Base-by-base conservation (phyloP, 345 rosid species). In the Citrus inodora region DNA sequence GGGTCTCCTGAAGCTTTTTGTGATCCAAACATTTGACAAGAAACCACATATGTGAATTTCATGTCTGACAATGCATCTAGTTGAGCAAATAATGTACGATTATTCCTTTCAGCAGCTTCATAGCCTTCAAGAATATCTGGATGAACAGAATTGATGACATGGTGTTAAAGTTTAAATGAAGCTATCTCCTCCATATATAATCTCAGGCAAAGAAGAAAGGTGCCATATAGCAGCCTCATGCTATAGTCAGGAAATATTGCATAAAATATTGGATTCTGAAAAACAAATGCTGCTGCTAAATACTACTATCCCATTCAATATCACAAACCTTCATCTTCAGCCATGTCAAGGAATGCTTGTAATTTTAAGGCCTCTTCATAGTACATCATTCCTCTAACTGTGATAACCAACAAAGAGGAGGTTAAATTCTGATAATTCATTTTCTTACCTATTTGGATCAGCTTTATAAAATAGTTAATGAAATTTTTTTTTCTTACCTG, bases 301-400 rank as follows among this genome's bases (percentile, higher is more conserved):
- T 27, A 33, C 32, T 22, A 51, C 58, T 71, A 70, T 40, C 30
- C 42, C 69, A 75, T 61, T 74, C 38, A 79, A 79, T 55, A 71
- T 80, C 66, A 67, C 84, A 48, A 56, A 93, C 99, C 99, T 87
- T 87, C 88, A 71, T 87, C 88, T 80, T 84, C 90, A 77, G 96
- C 92, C 91, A 87, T 81, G 79, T 95, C 98, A 79, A 95, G 92
- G 77, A 92, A 94, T 73, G 98, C 93, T 81, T 95, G 96, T 83
- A 93, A 75, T 86, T 87, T 89, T 79, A 95, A 81, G 76, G 99
- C 96, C 81, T 95, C 97, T 83, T 93, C 88, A 70, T 89, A 92
- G 84, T 95, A 95, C 98, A 95, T 95, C 91, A 95, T 95, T 78
- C 99, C 99, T 83, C 98, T 92, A 71, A 95, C 99, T 95, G 84